These are phyloP conservation scores for Pelargonium exstipulatum DNA, from an alignment of 441 rosid genomes.

Conservation along the genomic window DNA sequence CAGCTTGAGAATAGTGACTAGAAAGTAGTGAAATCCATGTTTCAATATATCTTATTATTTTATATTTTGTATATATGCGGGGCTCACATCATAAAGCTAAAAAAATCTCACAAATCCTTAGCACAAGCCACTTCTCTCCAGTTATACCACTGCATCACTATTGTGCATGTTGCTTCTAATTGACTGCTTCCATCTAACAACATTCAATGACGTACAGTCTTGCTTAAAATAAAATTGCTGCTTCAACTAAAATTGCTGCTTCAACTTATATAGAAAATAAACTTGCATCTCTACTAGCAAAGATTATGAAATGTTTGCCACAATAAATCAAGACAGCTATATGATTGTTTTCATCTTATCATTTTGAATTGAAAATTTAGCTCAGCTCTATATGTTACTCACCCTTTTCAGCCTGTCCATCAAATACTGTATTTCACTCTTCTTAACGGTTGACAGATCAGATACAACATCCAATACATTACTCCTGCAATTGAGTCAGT, in stretches of 20 bases:
- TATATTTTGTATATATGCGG: too few species aligned
- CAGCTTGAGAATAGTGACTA: not conserved
- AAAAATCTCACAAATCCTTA: not conserved
- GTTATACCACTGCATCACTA: not conserved
- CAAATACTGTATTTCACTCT: constrained; percentile 49
- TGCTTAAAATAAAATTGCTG: not conserved
- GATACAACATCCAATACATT: constrained; percentile 48
- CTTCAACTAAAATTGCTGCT: constrained; percentile 6
- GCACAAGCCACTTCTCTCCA: not conserved
- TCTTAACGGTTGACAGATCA: constrained; percentile 44
- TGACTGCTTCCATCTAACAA: not conserved
- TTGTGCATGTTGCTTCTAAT: not conserved
- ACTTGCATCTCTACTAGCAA: not conserved
- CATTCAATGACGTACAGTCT: not conserved
- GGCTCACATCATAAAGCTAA: not conserved
- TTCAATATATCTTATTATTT: too few species aligned
- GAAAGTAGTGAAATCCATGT: not conserved
- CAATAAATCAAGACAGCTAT: not conserved
- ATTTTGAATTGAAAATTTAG: not conserved
- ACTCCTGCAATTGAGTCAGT: constrained; percentile 43
- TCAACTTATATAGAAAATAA: not conserved
- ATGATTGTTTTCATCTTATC: not conserved
- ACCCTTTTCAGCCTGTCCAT: constrained; percentile 47
- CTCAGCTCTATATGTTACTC: constrained; percentile 17
- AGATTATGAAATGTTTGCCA: not conserved